These are phyloP conservation scores for Leccinum pellstonianum DNA, from an alignment of 768 basidiomycete genomes.

Conservation along the genomic window DNA sequence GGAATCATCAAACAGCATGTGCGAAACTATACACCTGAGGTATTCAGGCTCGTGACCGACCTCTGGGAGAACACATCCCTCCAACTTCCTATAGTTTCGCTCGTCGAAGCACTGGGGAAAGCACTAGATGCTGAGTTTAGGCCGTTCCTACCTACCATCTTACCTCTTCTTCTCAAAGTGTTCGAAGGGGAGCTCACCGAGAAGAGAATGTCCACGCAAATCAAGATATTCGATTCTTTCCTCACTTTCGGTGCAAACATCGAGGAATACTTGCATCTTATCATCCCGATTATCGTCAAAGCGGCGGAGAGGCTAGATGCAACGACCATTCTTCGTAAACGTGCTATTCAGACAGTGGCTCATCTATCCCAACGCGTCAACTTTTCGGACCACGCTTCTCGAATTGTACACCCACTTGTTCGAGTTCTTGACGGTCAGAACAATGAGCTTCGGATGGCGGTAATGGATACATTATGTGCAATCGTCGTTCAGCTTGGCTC, in stretches of 20 bases:
- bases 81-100: conserved; percentile 87
- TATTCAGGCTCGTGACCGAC: conserved; percentile 83
- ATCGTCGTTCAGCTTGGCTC: conserved; percentile 91
- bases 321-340: conserved; percentile 72
- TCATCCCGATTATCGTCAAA: conserved; percentile 91
- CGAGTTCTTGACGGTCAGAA: conserved; percentile 73
- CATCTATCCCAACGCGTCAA: conserved; percentile 90
- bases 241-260: conserved; percentile 94
- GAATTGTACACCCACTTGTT: conserved; percentile 94
- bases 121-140: conserved; percentile 97
- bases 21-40: conserved; percentile 82
- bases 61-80: conserved; percentile 85
- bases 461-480: conserved; percentile 92
- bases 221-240: conserved; percentile 93
- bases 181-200: conserved; percentile 89
- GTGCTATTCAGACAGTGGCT: conserved; percentile 89
- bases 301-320: conserved; percentile 84
- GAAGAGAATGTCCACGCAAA: conserved; percentile 72
- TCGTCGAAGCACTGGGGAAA: conserved; percentile 90
- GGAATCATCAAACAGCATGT: conserved; percentile 97
- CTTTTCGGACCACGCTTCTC: conserved; percentile 95
- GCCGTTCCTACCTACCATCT: conserved; percentile 86
- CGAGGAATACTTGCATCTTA: conserved; percentile 96
- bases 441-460: conserved; percentile 79
- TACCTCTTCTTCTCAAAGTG: conserved; percentile 86